Base-by-base conservation (phyloP, 805 yeast species). In the Spathaspora sp. region DNA sequence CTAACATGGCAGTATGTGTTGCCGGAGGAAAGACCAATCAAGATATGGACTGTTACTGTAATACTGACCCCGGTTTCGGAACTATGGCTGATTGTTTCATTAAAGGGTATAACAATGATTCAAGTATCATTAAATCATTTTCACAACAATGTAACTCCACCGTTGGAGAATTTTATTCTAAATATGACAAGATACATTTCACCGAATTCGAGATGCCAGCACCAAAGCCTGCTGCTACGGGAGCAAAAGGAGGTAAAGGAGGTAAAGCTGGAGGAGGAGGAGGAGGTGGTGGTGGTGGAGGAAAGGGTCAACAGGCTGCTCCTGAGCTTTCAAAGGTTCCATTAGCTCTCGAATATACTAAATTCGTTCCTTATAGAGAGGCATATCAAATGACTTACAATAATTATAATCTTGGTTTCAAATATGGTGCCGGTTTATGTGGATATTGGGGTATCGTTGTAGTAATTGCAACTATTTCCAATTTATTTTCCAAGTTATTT, bases 371-470 rank as follows among this genome's bases (percentile, higher is more conserved):
- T 23, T 75, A 66, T 53, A 58, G 66, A 47, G 77, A 78, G 5
- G 73, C 55, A 18, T 49, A 52, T 40, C 26, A 44, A 38, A 49
- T 49, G 42, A 45, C 43, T 31, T 64, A 28, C 44, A 54, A 58
- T 23, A 68, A 68, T 55, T 64, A 60, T 51, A 66, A 81, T 79
- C 40, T 71, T 73, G 53, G 71, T 68, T 47, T 73, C 66, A 52
- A 68, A 75, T 53, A 60, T 61, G 62, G 75, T 42, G 66, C 73
- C 12, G 81, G 73, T 1, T 55, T 75, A 38, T 51, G 82, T 19
- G 77, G 78, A 0, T 80, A 76, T 55, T 80, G 85, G 83, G 77
- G 68, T 3, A 48, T 69, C 1, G 64, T 82, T 42, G 57, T 79
- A 50, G 42, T 81, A 0, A 28, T 75, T 20, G 72, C 79, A 3